Conservation (phyloP, 169 alveolate species). For the Plasmodium gonderi region DNA sequence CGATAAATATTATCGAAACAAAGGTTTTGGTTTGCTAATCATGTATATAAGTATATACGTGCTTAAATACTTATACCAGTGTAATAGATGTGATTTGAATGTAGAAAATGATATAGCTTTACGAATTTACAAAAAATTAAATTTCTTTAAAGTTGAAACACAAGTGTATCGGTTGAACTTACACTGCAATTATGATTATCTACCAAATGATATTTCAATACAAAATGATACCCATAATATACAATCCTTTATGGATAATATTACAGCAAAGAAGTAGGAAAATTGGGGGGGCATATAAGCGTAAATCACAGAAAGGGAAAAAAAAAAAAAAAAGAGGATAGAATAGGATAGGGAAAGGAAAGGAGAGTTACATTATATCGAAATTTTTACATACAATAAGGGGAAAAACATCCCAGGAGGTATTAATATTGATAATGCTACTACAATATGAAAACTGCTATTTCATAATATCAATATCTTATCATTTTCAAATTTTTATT, state of each 20-base stretch:
- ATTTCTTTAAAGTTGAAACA: constrained; percentile 76
- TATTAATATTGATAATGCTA: background rate
- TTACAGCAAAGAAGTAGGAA: background rate
- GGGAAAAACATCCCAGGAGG: background rate
- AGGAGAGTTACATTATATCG: too few species aligned
- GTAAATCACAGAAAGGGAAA: background rate
- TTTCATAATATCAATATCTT: background rate
- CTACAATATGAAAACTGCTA: background rate
- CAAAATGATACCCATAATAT: constrained; percentile 27
- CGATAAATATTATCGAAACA: constrained; percentile 79
- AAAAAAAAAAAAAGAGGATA: too few species aligned
- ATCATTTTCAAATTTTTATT: background rate
- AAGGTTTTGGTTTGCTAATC: constrained; percentile 76
- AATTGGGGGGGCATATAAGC: background rate
- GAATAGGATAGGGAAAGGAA: too few species aligned
- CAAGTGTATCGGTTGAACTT: constrained; percentile 75
- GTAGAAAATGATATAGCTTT: constrained; percentile 82
- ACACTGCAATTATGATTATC: constrained; percentile 40
- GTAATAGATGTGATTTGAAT: constrained; percentile 82
- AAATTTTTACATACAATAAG: background rate
- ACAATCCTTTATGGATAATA: constrained; percentile 11
- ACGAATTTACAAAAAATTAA: constrained; percentile 77
- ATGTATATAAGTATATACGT: constrained; percentile 75
- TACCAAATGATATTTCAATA: constrained; percentile 5
- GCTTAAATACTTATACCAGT: constrained; percentile 72